These are phyloP conservation scores for Paragyromitra xinjiangensis DNA, from an alignment of 495 filamentous ascomycete species.

Conservation along the genomic window DNA sequence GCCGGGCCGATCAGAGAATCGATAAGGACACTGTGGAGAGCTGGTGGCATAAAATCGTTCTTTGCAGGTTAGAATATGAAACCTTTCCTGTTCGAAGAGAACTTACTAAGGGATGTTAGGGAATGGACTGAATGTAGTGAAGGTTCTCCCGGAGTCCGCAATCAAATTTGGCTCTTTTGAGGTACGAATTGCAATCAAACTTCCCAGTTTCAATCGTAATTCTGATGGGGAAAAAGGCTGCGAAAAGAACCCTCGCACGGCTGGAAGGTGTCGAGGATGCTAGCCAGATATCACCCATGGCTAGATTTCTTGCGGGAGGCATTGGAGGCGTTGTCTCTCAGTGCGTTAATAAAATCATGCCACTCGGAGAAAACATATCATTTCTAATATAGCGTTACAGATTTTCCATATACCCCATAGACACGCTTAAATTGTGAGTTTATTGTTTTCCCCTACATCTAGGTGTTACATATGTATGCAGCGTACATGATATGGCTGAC, in stretches of 20 bases:
- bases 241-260: conserved; percentile 84
- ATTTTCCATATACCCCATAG: conserved; percentile 93
- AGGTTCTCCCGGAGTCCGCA: conserved; percentile 97
- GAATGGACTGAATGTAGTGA: conserved; percentile 94
- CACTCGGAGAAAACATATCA: conserved; percentile 26
- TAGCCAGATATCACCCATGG: conserved; percentile 76
- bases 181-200: conserved; percentile 59
- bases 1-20: conserved; percentile 76
- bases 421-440: conserved; percentile 92
- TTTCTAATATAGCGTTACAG: conserved; percentile 60
- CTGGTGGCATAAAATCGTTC: conserved; percentile 88
- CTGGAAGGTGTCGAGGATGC: conserved; percentile 90
- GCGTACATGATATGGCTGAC: conserved; percentile 27
- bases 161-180: conserved; percentile 97
- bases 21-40: conserved; percentile 76
- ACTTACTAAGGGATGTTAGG: conserved; percentile 65
- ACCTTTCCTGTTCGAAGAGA: conserved; percentile 21
- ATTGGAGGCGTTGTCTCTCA: conserved; percentile 92
- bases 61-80: conserved; percentile 79
- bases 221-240: conserved; percentile 65
- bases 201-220: conserved; percentile 39
- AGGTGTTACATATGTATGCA: conserved; percentile 38
- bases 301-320: conserved; percentile 90
- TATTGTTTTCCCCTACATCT: conserved; percentile 8
- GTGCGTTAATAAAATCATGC: conserved; percentile 62